Base-by-base conservation (phyloP, 2,329 filamentous ascomycete genomes). In the Fusarium buxicola region DNA sequence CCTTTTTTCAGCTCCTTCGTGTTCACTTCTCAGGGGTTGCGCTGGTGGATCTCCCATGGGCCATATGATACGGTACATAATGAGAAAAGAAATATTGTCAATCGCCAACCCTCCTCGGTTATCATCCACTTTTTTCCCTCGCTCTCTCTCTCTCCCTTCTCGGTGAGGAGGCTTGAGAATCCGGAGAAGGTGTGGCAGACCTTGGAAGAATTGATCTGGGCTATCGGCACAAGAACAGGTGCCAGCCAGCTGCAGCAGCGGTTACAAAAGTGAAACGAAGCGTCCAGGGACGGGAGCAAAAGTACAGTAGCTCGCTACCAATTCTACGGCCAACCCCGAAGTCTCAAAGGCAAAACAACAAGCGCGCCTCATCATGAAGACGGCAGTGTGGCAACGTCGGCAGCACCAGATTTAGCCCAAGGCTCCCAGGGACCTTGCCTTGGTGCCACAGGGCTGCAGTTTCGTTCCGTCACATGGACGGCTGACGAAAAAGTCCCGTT, bases 401-500 rank as follows among this genome's bases (percentile, higher is more conserved):
- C 55, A 60, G 55, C 57, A 43, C 52, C 31, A 30, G 44, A 44
- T 51, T 56, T 46, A 45, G 48, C 51, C 48, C 56, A 52, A 30
- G 27, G 39, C 44, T 52, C 43, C 5, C 25, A 16, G 52, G 36
- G 55, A 28, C 16, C 53, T 9, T 36, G 49, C 30, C 32, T 18
- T 15, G 62, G 55, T 58, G 52, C 55, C 52, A 53, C 69, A 68
- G 52, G 68, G 68, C 69, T 70, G 66, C 59, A 62, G 57, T 69
- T 68, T 67, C 57, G 53, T 32, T 55, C 67, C 46, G 55, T 72
- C 70, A 72, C 62, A 68, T 71, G 69, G 55, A 51, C 52, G 25
- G 46, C 50, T 44, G 39, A 72, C 70, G 70, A 72, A 69, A 72
- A 72, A 69, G 56, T 58, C 38, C 70, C 70, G 70, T 72, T 49